These are phyloP conservation scores for Leishmania lainsoni DNA, from an alignment of 208 protist genomes.

Conservation along the genomic window DNA sequence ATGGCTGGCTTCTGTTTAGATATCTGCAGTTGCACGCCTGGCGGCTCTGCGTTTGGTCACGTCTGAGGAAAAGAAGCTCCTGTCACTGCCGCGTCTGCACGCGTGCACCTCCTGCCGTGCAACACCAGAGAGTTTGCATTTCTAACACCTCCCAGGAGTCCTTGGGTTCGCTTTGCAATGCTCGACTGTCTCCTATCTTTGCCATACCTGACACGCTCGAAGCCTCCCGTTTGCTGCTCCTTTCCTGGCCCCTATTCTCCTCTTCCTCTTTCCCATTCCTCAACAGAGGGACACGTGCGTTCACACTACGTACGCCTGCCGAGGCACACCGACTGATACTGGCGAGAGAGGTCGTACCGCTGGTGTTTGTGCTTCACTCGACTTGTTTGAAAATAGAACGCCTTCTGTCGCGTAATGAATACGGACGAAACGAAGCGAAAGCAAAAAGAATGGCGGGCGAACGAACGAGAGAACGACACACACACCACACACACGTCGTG, in stretches of 20 bases:
- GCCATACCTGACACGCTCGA: not conserved
- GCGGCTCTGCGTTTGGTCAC: not conserved
- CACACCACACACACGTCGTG: not conserved
- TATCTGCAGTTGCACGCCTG: not conserved
- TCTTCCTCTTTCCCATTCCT: not conserved
- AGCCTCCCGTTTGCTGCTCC: not conserved
- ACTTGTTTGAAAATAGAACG: too few species aligned
- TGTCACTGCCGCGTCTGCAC: not conserved
- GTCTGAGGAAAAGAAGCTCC: not conserved
- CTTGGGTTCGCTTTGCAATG: not conserved
- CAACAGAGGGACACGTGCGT: too few species aligned
- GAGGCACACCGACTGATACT: too few species aligned
- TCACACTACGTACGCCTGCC: too few species aligned
- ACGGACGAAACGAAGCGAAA: not conserved
- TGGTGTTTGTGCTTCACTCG: too few species aligned
- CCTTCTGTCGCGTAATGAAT: too few species aligned
- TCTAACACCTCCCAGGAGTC: not conserved
- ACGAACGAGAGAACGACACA: not conserved
- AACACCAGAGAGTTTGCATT: not conserved
- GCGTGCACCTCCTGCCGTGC: not conserved
- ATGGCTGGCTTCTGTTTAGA: not conserved
- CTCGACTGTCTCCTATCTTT: not conserved
- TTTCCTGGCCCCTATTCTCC: not conserved
- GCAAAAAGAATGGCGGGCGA: not conserved
- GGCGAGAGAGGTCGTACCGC: too few species aligned